Base-by-base conservation (phyloP, 192 early-diverging fungal genomes). In the Backusella luteola region DNA sequence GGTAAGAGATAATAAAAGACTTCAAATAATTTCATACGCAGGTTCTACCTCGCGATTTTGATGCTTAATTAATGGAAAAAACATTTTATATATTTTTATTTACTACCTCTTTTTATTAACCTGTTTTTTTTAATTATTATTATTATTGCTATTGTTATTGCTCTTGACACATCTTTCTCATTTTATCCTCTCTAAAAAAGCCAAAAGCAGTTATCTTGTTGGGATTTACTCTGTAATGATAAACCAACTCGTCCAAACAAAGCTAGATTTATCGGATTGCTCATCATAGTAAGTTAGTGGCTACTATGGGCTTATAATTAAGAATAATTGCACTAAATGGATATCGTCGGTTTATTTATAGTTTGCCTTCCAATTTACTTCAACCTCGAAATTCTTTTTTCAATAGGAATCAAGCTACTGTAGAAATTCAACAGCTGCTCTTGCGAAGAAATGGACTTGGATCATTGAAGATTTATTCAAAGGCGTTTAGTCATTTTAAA, bases 401-500 rank as follows among this genome's bases (percentile, higher is more conserved):
- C 23, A 63, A 63, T 19, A 35, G 69, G 29, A 71, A 71, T 53
- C 32, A 32, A 23, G 14, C 35, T 8, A 63, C 56, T 5, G 17
- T 44, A 5, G 35, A 66, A 67, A 66, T 78, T 11, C 76, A 77
- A 8, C 49, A 59, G 39, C 32, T 81, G 7, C 41, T 77, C 3
- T 49, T 81, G 11, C n/a, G 80, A 41, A 35, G 73, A 4, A 81
- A 81, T 44, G 39, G 71, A 38, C 41, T 81, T 12, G n/a, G 67
- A 4, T 74, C 66, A 9, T 21, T 81, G 19, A 36, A 35, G 32
- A 29, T 59, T 0, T 72, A 76, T 69, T 35, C 66, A 19, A 76
- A 81, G 42, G 67, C 71, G 23, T 38, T 87, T 15, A 42, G 71
- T 19, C 34, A 74, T 14, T 63, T 87, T 6, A 76, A 70, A 52